Percentiles rank a stretch among this genome's conserved stretches.
Evolutionary conservation across 176 grass and related monocot genomes (phyloP).

Genomic region (Areca catechu): DNA sequence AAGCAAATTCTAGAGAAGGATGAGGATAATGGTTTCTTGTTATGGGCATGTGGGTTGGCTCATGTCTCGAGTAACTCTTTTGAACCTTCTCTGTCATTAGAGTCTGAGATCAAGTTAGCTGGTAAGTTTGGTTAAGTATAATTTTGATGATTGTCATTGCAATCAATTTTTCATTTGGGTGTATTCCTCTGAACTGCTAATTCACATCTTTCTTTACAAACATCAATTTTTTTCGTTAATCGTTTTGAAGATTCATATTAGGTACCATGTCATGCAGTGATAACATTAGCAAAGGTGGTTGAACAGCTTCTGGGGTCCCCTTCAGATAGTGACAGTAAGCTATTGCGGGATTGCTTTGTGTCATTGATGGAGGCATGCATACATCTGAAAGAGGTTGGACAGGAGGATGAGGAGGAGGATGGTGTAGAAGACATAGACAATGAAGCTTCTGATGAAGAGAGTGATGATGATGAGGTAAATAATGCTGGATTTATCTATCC

Average conservation of each 20-base stretch:
- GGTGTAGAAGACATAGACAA: slow-evolving; percentile 24
- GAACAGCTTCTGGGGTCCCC: slow-evolving; percentile 31
- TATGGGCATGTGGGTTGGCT: slow-evolving; percentile 52
- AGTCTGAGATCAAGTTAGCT: slow-evolving; percentile 71
- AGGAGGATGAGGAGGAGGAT: slow-evolving; percentile 33
- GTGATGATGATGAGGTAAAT: slow-evolving; percentile 30
- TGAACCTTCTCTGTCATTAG: slow-evolving; percentile 43
- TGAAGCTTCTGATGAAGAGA: slow-evolving; percentile 30
- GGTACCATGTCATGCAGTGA: slow-evolving; percentile 30
- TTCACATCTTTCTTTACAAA: too few relatives aligned
- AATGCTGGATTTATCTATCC: neutral
- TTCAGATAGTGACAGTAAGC: slow-evolving; percentile 30
- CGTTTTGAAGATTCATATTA: neutral
- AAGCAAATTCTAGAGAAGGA: slow-evolving; percentile 38
- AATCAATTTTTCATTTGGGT: too few relatives aligned
- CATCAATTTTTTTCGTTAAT: neutral
- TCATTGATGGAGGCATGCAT: slow-evolving; percentile 69
- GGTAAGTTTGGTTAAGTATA: slow-evolving; percentile 27
- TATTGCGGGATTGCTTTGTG: slow-evolving; percentile 47
- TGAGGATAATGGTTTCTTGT: slow-evolving; percentile 35
- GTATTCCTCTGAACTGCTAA: too few relatives aligned
- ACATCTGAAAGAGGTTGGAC: slow-evolving; percentile 53
- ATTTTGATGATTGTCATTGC: too few relatives aligned
- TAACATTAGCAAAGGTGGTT: slow-evolving; percentile 45
- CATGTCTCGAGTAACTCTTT: slow-evolving; percentile 54